A percentile compares a stretch with the other conserved stretches of the same genome.
These are phyloP conservation scores for Mycena rosella DNA, from an alignment of 768 basidiomycete species.

Conservation along the genomic window DNA sequence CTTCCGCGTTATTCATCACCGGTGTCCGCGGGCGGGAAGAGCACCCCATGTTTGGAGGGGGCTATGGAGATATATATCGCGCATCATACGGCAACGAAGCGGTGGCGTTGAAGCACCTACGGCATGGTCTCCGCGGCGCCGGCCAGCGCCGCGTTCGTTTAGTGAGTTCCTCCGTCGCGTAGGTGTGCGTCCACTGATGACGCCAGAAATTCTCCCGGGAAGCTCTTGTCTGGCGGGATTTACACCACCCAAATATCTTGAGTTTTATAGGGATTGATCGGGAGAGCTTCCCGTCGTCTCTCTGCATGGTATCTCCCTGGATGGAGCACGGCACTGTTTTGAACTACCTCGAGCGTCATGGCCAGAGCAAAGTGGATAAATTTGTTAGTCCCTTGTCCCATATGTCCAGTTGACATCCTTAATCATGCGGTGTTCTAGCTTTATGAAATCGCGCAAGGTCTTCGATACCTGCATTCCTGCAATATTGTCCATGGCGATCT, in stretches of 20 bases:
- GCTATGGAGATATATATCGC: slow-evolving; percentile 39
- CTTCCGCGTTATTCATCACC: slow-evolving; percentile 34
- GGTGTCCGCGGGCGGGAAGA: slow-evolving; percentile 22
- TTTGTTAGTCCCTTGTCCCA: not conserved
- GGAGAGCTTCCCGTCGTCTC: slow-evolving; percentile 38
- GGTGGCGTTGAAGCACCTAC: slow-evolving; percentile 21
- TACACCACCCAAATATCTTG: slow-evolving; percentile 45
- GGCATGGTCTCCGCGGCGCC: not conserved
- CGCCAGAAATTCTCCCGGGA: slow-evolving; percentile 43
- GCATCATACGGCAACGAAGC: slow-evolving; percentile 12
- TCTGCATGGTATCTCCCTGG: slow-evolving; percentile 48
- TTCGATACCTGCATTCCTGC: slow-evolving; percentile 40
- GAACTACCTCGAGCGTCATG: slow-evolving; percentile 38
- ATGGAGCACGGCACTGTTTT: slow-evolving; percentile 45
- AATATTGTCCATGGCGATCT: slow-evolving; percentile 39
- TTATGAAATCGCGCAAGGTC: slow-evolving; percentile 38
- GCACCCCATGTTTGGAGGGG: slow-evolving; percentile 33
- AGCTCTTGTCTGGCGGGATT: slow-evolving; percentile 45
- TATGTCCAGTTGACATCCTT: not conserved
- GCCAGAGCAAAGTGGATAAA: slow-evolving; percentile 36
- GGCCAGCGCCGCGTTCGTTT: slow-evolving; percentile 14
- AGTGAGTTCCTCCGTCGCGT: not conserved
- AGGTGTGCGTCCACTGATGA: not conserved
- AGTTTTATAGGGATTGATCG: slow-evolving; percentile 47
- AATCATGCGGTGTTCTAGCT: slow-evolving; percentile 17